Conservation (phyloP, 2,329 filamentous ascomycete species). For the Trichoderma oligosporum region DNA sequence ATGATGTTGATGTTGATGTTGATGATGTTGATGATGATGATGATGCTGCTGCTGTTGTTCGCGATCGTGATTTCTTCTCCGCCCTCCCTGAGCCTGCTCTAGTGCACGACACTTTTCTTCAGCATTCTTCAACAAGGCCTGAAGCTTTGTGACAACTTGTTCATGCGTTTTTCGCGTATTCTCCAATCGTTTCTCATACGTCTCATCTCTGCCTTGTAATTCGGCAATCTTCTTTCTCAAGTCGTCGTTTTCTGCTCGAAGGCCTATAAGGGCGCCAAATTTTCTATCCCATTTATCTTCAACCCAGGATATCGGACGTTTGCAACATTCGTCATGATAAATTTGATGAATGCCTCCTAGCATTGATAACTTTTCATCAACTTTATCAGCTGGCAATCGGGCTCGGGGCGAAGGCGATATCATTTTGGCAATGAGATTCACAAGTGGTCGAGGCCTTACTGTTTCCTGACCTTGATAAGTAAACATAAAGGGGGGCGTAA, state of each 20-base stretch:
- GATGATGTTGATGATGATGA: constrained; percentile 20
- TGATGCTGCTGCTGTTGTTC: constrained; percentile 15
- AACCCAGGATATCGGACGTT: constrained; percentile 36
- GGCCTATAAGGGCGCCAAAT: constrained; percentile 27
- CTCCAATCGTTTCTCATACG: constrained; percentile 37
- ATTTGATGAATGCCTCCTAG: constrained; percentile 47
- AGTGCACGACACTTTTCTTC: constrained; percentile 31
- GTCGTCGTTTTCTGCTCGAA: constrained; percentile 34
- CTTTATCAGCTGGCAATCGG: constrained; percentile 35
- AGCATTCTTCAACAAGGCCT: constrained; percentile 36
- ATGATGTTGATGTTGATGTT: constrained; percentile 16
- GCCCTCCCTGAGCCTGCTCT: constrained; percentile 28
- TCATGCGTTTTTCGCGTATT: constrained; percentile 36
- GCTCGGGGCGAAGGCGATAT: constrained; percentile 31
- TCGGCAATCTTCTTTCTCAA: constrained; percentile 34
- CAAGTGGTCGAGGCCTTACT: constrained; percentile 39
- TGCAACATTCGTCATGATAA: constrained; percentile 46
- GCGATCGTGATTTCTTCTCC: constrained; percentile 24
- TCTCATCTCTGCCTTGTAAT: constrained; percentile 39
- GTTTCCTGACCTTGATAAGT: constrained; percentile 37
- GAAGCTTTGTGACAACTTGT: constrained; percentile 32
- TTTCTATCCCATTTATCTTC: constrained; percentile 38
- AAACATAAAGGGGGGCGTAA: constrained; percentile 36
- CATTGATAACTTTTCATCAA: constrained; percentile 41
- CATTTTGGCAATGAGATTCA: constrained; percentile 38